Evolutionary conservation across 1,284 basidiomycete genomes (phyloP).

Genomic region (Rhodotorula sp.): DNA sequence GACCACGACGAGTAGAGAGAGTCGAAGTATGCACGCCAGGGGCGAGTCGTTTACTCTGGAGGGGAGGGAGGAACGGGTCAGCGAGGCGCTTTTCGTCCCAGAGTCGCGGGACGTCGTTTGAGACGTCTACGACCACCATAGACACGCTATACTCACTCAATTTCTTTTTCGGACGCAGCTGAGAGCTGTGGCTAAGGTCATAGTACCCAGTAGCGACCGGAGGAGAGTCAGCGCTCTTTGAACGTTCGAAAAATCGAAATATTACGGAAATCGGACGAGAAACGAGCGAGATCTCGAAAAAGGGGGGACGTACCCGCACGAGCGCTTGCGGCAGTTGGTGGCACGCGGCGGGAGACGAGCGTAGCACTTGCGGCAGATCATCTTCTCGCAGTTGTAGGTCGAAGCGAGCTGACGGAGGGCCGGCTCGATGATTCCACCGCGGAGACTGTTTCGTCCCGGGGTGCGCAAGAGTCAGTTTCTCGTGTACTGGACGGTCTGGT

Average conservation of each 20-base stretch:
- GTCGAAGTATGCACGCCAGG: neutral
- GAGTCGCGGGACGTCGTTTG: neutral
- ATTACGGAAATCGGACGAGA: too few relatives aligned
- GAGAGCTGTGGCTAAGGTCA: conserved; percentile 76
- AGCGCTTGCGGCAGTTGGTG: conserved; percentile 95
- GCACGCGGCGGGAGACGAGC: conserved; percentile 98
- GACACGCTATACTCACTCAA: conserved; percentile 55
- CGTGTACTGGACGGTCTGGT: neutral
- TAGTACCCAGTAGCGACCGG: too few relatives aligned
- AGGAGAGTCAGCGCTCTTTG: neutral
- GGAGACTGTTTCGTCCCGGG: conserved; percentile 75
- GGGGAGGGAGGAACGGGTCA: neutral
- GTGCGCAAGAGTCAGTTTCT: too few relatives aligned
- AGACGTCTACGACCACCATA: neutral
- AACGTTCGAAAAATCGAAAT: neutral
- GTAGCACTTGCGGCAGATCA: conserved; percentile 93
- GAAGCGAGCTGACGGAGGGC: conserved; percentile 90
- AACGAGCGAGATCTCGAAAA: neutral
- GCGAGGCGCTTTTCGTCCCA: neutral
- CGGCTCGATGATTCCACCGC: conserved; percentile 98
- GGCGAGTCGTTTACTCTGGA: conserved; percentile 6
- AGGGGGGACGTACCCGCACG: conserved; percentile 49
- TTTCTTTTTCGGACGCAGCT: conserved; percentile 97
- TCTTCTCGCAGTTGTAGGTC: conserved; percentile 62
- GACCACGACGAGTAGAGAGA: neutral